Base-by-base conservation (phyloP, 352 stramenopile species). In the Pythium chondricola region DNA sequence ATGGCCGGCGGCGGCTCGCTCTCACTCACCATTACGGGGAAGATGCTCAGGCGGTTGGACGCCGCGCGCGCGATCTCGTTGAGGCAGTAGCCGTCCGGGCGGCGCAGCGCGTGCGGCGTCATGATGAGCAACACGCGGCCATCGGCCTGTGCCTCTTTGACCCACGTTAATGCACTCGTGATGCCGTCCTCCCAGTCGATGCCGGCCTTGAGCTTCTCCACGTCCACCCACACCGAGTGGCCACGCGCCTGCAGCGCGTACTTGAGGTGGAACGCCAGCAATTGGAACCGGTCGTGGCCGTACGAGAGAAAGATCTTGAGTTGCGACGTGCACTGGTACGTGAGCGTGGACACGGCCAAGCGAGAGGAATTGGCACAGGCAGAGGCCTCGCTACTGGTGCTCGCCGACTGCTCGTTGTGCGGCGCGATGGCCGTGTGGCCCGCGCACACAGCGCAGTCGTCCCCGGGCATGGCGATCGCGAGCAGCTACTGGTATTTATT, bases 221-320 rank as follows among this genome's bases (percentile, higher is more conserved):
- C 71, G 43, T 89, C 78, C 6, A 89, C 67, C 78, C 78, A 89
- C 42, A 89, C 78, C 7, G 53, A 51, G 45, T 89, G 78, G 0
- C 78, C 78, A 7, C 78, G 63, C 38, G 51, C 53, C 42, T 87
- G 75, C 42, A 89, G 48, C 3, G 64, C 58, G 30, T 79, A 56
- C 40, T 87, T 89, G 39, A 89, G 52, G 25, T 81, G 73, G 57
- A 89, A 83, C 7, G 75, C 75, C 20, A 89, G 53, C 33, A 70
- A 66, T 60, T 89, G 74, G 55, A 78, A 89, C 43, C 73, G 67
- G 40, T 89, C 78, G 26, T 89, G 78, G 30, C 78, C 78, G 36
- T 89, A 89, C 1, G 75, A 88, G 6, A 89, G 54, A 35, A 89
- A 89, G 52, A 89, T 79, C 66, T 81, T 78, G 48, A 89, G 69